Base-by-base conservation (phyloP, 306 rosid genomes). In the Prunus fruticosa region DNA sequence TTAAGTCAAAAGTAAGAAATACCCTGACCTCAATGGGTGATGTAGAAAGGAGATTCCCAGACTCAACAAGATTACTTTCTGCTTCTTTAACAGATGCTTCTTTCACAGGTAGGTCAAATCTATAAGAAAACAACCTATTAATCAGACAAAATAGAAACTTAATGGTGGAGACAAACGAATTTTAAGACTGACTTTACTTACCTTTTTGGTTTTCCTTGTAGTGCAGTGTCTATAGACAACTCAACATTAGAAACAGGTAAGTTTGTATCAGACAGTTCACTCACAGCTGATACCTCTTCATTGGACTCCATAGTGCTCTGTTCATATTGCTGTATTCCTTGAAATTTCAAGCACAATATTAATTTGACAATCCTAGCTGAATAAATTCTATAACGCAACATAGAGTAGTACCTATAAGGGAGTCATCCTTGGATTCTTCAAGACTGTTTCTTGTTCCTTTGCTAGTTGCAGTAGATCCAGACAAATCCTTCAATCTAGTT, bases 131-230 rank as follows among this genome's bases (percentile, higher is more conserved):
- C 30, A 72, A 43, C 66, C 15, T 27, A 58, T 53, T 65, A 84
- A 84, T 75, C 46, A 69, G 79, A 84, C 71, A 45, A 60, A n/a
- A 45, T 63, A 74, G 73, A 74, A 79, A 81, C 76, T 69, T 74
- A 67, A 66, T 50, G 70, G 76, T 79, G 52, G 45, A 63, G 80
- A 66, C 34, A 60, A 19, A 81, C 57, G 71, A 64, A 79, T 74
- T 28, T 19, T 20, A 80, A 74, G 71, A 41, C 34, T 28, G 80
- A 74, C 45, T 75, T 54, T 43, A 47, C 38, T 50, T 65, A 95
- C 98, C 91, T 82, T 86, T 81, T 79, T 43, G 98, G 93, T 84
- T 84, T 95, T 84, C 90, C 96, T 64, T 73, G 84, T 45, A 89
- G 67, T 23, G 91, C 77, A 82, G 87, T 92, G 81, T 85, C 87